phyloP scores from a whole-genome alignment of 768 basidiomycete species.

The Boletus sp. region DNA sequence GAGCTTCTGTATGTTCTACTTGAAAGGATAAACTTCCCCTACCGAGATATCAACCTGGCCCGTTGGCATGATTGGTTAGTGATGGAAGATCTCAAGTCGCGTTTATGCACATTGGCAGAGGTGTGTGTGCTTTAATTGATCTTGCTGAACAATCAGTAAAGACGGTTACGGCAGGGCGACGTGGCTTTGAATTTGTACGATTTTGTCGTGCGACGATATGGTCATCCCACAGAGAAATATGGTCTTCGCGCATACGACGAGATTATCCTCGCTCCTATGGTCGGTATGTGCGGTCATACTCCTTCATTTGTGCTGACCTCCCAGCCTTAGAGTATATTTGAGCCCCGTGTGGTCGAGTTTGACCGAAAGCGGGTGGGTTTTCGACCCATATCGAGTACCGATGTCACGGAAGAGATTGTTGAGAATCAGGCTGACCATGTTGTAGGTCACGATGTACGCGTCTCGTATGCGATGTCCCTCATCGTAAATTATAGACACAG shows the following conservation, averaged over 20 bases:
- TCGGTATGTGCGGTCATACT: slow-evolving; percentile 33
- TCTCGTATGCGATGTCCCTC: slow-evolving; percentile 1
- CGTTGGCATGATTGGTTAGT: slow-evolving; percentile 84
- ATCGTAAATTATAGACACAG: slow-evolving; percentile 56
- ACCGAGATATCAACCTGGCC: slow-evolving; percentile 74
- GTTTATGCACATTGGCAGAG: slow-evolving; percentile 83
- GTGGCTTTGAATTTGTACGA: slow-evolving; percentile 90
- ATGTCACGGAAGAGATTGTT: slow-evolving; percentile 75
- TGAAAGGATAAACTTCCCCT: slow-evolving; percentile 81
- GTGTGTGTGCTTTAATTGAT: slow-evolving; percentile 41
- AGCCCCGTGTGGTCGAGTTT: slow-evolving; percentile 90
- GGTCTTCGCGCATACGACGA: slow-evolving; percentile 92
- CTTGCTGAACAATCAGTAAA: slow-evolving; percentile 3
- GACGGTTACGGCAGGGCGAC: slow-evolving; percentile 55
- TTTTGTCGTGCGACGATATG: slow-evolving; percentile 79
- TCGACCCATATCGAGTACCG: slow-evolving; percentile 46
- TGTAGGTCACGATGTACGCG: slow-evolving; percentile 32
- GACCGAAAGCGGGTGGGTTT: slow-evolving; percentile 63
- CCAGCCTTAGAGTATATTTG: slow-evolving; percentile 73
- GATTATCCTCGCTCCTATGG: slow-evolving; percentile 92
- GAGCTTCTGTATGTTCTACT: slow-evolving; percentile 81
- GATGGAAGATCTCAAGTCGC: slow-evolving; percentile 86
- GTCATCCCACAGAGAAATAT: slow-evolving; percentile 79
- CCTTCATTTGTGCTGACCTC: neutral
- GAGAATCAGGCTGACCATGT: slow-evolving; percentile 52